Percentiles rank a stretch among this genome's conserved stretches.
Conservation (phyloP, 176 grass and related monocot genomes). For the Tillandsia fasciculata region DNA sequence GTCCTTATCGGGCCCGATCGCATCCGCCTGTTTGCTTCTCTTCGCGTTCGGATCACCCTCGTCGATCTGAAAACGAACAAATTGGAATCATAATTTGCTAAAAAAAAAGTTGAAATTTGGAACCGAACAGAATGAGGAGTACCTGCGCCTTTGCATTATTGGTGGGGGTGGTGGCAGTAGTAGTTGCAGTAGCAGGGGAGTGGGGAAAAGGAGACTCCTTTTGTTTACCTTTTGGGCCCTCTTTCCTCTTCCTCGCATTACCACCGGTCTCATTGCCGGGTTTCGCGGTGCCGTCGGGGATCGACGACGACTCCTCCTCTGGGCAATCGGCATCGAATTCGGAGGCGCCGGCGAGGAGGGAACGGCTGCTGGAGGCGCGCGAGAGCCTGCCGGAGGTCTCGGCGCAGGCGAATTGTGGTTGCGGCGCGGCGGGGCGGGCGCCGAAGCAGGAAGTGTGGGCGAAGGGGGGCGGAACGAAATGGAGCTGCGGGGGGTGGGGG, state of each 20-base stretch:
- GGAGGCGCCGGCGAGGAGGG: constrained; percentile 20
- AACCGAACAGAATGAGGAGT: background rate
- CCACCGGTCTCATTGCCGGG: constrained; percentile 8
- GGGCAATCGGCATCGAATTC: background rate
- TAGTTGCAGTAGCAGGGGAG: background rate
- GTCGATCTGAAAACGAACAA: constrained; percentile 15
- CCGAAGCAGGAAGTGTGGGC: constrained; percentile 20
- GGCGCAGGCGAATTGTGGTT: background rate
- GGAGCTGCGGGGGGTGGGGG: background rate
- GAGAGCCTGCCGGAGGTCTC: constrained; percentile 30
- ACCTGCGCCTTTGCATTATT: background rate
- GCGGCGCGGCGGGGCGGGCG: background rate
- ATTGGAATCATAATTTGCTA: background rate
- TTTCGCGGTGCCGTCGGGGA: background rate
- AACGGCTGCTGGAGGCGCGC: constrained; percentile 35
- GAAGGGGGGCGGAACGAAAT: background rate
- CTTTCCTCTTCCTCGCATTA: constrained; percentile 42
- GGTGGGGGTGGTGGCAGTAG: too few species aligned
- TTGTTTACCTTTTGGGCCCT: constrained; percentile 28
- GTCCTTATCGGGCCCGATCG: background rate
- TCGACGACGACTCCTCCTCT: background rate
- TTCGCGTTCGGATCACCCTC: constrained; percentile 27
- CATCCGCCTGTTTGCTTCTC: constrained; percentile 21
- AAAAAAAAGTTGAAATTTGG: background rate
- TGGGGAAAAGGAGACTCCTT: constrained; percentile 22